A percentile compares a stretch with the other conserved stretches of the same genome.
phyloP scores from a whole-genome alignment of 345 rosid genomes.

The Passiflora organensis region DNA sequence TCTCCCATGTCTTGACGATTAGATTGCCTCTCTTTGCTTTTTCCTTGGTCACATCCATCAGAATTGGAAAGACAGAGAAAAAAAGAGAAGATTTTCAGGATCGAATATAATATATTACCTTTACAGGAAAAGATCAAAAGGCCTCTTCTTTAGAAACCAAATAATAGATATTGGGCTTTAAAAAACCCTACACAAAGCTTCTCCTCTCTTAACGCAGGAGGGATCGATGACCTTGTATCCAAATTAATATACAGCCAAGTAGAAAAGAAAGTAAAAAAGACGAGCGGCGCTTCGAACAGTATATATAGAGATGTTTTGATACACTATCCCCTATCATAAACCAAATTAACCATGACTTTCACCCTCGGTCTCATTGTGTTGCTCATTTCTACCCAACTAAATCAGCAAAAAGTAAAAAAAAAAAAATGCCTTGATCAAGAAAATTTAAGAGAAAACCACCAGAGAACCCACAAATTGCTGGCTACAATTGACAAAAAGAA shows the following conservation, averaged over 20 bases:
- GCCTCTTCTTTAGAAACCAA: too few relatives aligned
- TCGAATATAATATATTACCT: too few relatives aligned
- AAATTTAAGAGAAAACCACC: background rate
- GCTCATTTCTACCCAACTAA: constrained; percentile 13
- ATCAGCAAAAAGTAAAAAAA: too few relatives aligned
- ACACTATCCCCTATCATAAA: constrained; percentile 25
- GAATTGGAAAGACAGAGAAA: background rate
- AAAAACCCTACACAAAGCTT: constrained; percentile 4
- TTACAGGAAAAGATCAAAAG: background rate
- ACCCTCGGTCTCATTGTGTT: constrained; percentile 22
- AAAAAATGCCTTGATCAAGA: too few relatives aligned
- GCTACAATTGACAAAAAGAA: too few relatives aligned
- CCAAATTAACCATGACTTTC: constrained; percentile 20
- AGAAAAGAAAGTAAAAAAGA: background rate
- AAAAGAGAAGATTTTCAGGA: too few relatives aligned
- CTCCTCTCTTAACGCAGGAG: background rate
- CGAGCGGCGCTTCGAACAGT: background rate
- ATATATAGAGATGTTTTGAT: background rate
- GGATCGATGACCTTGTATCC: background rate
- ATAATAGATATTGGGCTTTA: constrained; percentile 7
- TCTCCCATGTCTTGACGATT: constrained; percentile 56
- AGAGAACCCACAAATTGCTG: background rate
- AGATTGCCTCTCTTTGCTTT: constrained; percentile 37
- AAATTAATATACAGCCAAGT: background rate
- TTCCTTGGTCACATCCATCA: constrained; percentile 31